Base-by-base conservation (phyloP, 768 basidiomycete species). In the Russula griseocarnosa region DNA sequence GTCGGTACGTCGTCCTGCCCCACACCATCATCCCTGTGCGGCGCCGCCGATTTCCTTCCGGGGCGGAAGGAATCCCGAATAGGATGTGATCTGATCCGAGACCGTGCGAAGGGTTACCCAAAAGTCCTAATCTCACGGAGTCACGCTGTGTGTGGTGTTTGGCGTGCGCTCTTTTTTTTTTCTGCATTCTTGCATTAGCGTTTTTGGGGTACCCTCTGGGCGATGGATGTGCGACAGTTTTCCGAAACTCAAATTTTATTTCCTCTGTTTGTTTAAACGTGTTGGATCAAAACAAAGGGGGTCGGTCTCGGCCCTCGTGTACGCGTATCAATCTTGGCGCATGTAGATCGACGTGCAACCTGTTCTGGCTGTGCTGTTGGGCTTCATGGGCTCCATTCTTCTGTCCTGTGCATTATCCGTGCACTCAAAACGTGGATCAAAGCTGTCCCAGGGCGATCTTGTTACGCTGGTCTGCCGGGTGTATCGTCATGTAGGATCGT, bases 381-480 rank as follows among this genome's bases (percentile, higher is more conserved):
- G 24, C 22, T 40, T 5, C 38, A 55, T 50, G 47, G 30, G 10
- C 28, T 42, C 28, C 46, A 40, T 22, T 20, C 44, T 7, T 30
- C 10, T 22, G 2, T 49, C 54, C 58, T 34, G 59, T 60, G 59
- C 49, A 55, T 18, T 24, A 50, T 1, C 40, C 64, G 51, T 11
- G 64, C 64, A 56, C 49, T 56, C 40, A 5, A 52, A 61, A 38
- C 64, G 60, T 65, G 64, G 59, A 61, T 65, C 59, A 65, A 32
- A 7, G 24, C 54, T 56, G 63, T 28, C 36, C 36, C 11, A 3
- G n/a, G 52, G 34, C 24, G 44, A 22, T 20, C 50, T 14, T 26
- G 24, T 16, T 51, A 18, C 32, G 20, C 28, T 61, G 47, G 44
- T 52, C 22, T 44, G 32, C 20, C 14, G 58, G 53, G 18, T 30